Percentiles rank a stretch among this genome's conserved stretches.
Conservation (phyloP, 1,284 basidiomycete genomes). For the Pisolithus thermaeus region DNA sequence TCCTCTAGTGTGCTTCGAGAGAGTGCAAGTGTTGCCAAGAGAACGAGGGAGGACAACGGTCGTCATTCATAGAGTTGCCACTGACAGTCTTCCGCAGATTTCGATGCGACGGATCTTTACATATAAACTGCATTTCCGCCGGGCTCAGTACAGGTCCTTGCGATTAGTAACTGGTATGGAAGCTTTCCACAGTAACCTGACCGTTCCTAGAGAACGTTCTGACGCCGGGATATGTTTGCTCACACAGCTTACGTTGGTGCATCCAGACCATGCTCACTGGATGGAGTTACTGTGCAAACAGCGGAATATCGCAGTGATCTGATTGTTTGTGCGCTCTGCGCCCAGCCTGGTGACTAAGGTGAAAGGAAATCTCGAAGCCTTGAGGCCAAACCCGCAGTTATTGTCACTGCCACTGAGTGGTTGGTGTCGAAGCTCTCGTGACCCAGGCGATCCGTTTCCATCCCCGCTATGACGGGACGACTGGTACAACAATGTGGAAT, state of each 20-base stretch:
- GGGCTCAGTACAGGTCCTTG: no score
- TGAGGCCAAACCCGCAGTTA: conserved; percentile 32
- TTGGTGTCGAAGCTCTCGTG: no score
- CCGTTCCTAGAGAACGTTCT: conserved; percentile 87
- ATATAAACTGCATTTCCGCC: not conserved
- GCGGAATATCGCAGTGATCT: conserved; percentile 87
- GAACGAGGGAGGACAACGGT: conserved; percentile 75
- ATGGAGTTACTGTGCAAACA: conserved; percentile 96
- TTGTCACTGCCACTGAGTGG: no score
- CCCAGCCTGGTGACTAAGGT: not conserved
- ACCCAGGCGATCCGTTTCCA: no score
- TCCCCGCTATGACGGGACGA: no score
- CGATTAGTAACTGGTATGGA: conserved; percentile 18
- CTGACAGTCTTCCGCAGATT: not conserved
- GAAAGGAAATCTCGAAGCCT: not conserved
- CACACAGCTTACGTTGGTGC: conserved; percentile 72
- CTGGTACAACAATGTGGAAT: no score
- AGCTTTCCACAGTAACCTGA: conserved; percentile 96
- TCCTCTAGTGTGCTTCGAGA: no score
- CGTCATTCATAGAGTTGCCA: not conserved
- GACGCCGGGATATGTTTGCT: conserved; percentile 77
- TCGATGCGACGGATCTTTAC: no score
- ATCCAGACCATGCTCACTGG: conserved; percentile 90
- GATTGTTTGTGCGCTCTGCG: conserved; percentile 47
- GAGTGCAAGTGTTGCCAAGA: conserved; percentile 58